Evolutionary conservation across 2,329 filamentous ascomycete species (phyloP).

Genomic region (Tolypocladium ophioglossoides): DNA sequence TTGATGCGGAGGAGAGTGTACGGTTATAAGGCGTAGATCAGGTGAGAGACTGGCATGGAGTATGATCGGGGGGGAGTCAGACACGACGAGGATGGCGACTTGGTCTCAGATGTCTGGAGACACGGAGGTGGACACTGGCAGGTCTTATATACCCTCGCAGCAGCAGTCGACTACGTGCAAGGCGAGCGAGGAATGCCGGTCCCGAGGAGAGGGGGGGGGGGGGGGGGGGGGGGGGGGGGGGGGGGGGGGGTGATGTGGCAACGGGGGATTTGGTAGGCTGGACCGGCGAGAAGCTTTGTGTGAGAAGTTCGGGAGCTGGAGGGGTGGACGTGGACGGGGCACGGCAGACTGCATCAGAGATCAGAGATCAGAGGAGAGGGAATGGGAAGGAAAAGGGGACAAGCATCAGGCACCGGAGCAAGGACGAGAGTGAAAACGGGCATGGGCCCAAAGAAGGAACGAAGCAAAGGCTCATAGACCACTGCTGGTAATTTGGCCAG

Average conservation of each 20-base stretch:
- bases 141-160: conserved; percentile 6
- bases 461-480: background rate
- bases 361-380: background rate
- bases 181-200: conserved; percentile 5
- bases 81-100: conserved; percentile 2
- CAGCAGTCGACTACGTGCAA: background rate
- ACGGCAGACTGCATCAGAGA: conserved; percentile 4
- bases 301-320: background rate
- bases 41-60: conserved; percentile 2
- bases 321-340: background rate
- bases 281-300: conserved; percentile 1
- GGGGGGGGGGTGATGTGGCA: conserved; percentile 5
- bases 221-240: background rate
- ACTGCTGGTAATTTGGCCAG: background rate
- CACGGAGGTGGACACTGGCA: background rate
- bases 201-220: background rate
- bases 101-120: conserved; percentile 5
- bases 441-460: background rate
- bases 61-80: conserved; percentile 3
- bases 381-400: background rate
- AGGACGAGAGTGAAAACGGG: background rate
- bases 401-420: background rate
- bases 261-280: conserved; percentile 5
- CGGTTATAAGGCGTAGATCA: background rate
- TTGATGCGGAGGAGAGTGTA: background rate